Base-by-base conservation (phyloP, 345 rosid genomes). In the Populus simonii region DNA sequence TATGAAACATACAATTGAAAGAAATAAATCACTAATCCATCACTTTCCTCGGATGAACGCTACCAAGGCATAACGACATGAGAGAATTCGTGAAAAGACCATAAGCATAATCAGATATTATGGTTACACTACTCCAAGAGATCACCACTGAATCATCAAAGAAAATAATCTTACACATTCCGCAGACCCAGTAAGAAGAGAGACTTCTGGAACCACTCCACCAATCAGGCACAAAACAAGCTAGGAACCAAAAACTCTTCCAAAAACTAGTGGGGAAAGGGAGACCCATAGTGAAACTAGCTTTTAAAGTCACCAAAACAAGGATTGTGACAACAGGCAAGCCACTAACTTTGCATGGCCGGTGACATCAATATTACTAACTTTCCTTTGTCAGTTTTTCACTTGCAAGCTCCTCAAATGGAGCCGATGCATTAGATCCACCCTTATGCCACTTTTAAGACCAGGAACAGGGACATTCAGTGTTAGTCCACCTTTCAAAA, bases 281-380 rank as follows among this genome's bases (percentile, higher is more conserved):
- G 27, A 77, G 80, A 68, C 23, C 71, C 31, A 35, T 33, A 71
- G 35, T 55, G 25, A 68, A 27, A 62, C 57, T 70, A 53, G 59
- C 62, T 69, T 57, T n/a, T 13, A 65, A 39, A n/a, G 68, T 66
- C 65, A 66, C 74, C 35, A 59, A 45, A 38, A 53, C 55, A n/a
- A 11, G 22, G 66, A 35, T 63, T 18, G 65, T 13, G 63, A 49
- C 25, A 66, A 22, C 41, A 74, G 13, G n/a, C 25, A 74, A 71
- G 76, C 47, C 79, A 31, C 65, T 72, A 65, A 53, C 39, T 51
- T 81, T 75, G 67, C 74, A 57, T 63, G 74, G 80, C 49, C 67
- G 6, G 13, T 27, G 35, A 55, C 66, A 77, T 25, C 76, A 70
- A 80, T 59, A 55, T 66, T 80, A 67, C 72, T 67, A 23, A 69